phyloP scores from a whole-genome alignment of 139 green algal species.

The Chlamydomonas asymmetrica region DNA sequence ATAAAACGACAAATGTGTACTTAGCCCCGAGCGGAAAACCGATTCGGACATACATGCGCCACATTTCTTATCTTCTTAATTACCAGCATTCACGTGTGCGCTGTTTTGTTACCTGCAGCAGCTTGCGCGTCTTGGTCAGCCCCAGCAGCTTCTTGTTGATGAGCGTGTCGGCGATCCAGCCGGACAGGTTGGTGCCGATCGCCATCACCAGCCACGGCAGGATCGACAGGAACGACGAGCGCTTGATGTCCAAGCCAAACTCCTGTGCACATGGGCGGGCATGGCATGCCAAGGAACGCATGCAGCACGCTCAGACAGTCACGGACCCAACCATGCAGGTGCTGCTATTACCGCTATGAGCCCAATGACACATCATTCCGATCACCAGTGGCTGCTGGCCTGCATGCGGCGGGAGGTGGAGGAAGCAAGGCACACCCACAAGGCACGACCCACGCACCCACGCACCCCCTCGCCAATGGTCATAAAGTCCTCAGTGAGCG shows the following conservation, averaged over 20 bases:
- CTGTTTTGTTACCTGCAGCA: slow-evolving; percentile 60
- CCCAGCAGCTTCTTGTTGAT: slow-evolving; percentile 67
- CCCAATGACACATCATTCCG: no score
- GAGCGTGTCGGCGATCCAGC: slow-evolving; percentile 67
- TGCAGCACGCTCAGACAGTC: no score
- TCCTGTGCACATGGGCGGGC: no score
- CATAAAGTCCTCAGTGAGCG: neutral
- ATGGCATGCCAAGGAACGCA: no score
- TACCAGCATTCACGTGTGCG: neutral
- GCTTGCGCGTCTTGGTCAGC: slow-evolving; percentile 66
- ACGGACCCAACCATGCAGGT: no score
- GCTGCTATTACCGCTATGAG: no score
- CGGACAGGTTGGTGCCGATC: slow-evolving; percentile 58
- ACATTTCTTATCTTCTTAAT: neutral
- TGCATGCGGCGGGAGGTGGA: no score
- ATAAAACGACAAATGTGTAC: neutral
- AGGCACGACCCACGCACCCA: no score
- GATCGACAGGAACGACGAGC: slow-evolving; percentile 56
- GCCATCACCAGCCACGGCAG: slow-evolving; percentile 73
- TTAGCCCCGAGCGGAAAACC: neutral
- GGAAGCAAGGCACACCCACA: no score
- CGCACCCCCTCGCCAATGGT: no score
- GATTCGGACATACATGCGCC: neutral
- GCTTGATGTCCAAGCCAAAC: slow-evolving; percentile 63
- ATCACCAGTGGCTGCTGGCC: no score